Percentiles rank a stretch among this genome's conserved stretches.
phyloP scores from a whole-genome alignment of 2,329 filamentous ascomycete species.

The Fusarium sp. region DNA sequence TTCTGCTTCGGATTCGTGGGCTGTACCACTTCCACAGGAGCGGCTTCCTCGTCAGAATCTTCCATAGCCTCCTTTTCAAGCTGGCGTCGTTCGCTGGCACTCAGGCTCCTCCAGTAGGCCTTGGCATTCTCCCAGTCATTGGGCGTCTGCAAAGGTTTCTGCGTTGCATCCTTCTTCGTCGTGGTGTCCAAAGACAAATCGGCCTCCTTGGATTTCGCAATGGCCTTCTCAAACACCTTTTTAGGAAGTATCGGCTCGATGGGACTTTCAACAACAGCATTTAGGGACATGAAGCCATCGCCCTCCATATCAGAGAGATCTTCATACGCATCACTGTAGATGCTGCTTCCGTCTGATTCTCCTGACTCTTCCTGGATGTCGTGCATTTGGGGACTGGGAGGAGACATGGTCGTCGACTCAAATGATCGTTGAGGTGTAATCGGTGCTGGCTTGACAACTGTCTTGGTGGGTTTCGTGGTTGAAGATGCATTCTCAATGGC shows the following conservation, averaged over 20 bases:
- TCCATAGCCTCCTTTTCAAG: constrained; percentile 69
- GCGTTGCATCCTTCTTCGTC: background rate
- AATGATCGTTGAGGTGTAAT: constrained; percentile 31
- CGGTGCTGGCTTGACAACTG: background rate
- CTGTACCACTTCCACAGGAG: constrained; percentile 45
- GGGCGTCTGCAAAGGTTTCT: constrained; percentile 20
- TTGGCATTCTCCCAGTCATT: constrained; percentile 77
- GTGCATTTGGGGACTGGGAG: constrained; percentile 46
- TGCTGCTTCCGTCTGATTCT: constrained; percentile 64
- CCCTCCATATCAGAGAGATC: constrained; percentile 74
- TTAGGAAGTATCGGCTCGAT: constrained; percentile 35
- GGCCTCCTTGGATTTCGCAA: constrained; percentile 35
- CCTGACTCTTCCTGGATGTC: constrained; percentile 57
- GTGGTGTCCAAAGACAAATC: constrained; percentile 6
- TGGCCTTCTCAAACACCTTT: constrained; percentile 42
- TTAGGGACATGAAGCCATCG: constrained; percentile 77
- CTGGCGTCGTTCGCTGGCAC: constrained; percentile 71
- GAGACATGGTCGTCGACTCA: constrained; percentile 30
- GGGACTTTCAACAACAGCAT: constrained; percentile 77
- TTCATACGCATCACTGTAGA: constrained; percentile 84
- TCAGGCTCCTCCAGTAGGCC: constrained; percentile 76
- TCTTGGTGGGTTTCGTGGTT: background rate
- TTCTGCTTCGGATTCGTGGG: constrained; percentile 44
- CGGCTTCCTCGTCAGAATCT: constrained; percentile 62
- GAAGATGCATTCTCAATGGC: background rate